Evolutionary conservation across 75 land plant genomes (phyloP), one percentile per base, ranked within the genome.

Genomic region (Sequoiadendron giganteum): DNA sequence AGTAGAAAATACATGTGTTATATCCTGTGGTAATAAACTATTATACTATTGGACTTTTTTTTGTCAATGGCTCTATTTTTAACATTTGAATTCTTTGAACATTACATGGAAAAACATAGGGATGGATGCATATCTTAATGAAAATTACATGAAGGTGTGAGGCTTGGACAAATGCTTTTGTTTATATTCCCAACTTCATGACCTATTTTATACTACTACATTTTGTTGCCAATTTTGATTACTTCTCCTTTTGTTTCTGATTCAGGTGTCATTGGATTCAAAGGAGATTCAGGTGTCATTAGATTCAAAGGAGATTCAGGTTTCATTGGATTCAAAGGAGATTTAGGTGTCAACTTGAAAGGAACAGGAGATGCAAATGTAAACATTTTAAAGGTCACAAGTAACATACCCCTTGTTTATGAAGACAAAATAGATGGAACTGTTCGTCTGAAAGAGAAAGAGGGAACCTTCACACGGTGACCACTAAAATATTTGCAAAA

Each of bases 191-290:
- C 5, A n/a, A 79, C 82, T 42, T 40, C 45, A 40, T 79, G 40
- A 8, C 70, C 28, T 65, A 28, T 39, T 45, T 48, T 36, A 82
- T 82, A 19, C 83, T 61, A 28, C 54, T 11, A 21, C 58, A 15
- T 30, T 73, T 56, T 81, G 52, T 18, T 86, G 45, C 58, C 2
- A 15, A 49, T 65, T 54, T 39, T 90, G n/a, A 34, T 30, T 21
- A 68, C n/a, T n/a, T n/a, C 72, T 54, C 7, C 77, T 45, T 34
- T 49, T 80, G 55, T 36, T 65, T 83, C 77, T 87, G 76, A 25
- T 52, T 21, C 91, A 98, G 99, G 97, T 98, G 36, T 95, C 99
- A 70, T 49, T 79, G 32, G 96, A 96, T 90, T 94, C 96, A 87
- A 93, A 94, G 86, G 99, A 98, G 87, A 88, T 94, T 82, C 90